Evolutionary conservation across 495 filamentous ascomycete species (phyloP).

Genomic region (Zalerion maritima): DNA sequence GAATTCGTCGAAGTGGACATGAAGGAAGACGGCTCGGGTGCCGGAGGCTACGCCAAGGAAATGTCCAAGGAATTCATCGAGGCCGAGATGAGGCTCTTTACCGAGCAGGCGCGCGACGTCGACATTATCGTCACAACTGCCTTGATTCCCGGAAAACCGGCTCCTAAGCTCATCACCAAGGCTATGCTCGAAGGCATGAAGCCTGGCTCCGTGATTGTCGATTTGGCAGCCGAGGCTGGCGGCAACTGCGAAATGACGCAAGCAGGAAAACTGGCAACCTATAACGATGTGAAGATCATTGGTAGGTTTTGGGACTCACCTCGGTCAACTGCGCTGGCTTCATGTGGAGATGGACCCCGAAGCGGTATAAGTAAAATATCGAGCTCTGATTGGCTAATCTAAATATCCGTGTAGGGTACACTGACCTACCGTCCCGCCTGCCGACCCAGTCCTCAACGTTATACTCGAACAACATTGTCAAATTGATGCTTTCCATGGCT

Average conservation of each 20-base stretch:
- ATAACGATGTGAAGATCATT: conserved; percentile 67
- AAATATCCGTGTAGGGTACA: conserved; percentile 42
- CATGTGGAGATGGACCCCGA: neutral
- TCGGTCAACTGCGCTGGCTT: neutral
- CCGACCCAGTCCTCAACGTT: conserved; percentile 70
- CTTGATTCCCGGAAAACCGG: conserved; percentile 60
- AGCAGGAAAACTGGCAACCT: conserved; percentile 47
- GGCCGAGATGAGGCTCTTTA: conserved; percentile 75
- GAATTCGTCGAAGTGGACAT: conserved; percentile 76
- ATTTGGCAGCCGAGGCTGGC: conserved; percentile 67
- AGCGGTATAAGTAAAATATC: neutral
- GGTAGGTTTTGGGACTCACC: conserved; percentile 27
- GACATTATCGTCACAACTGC: conserved; percentile 80
- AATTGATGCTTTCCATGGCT: conserved; percentile 62
- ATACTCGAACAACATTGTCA: conserved; percentile 79
- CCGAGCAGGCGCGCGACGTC: conserved; percentile 66
- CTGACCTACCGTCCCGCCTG: conserved; percentile 63
- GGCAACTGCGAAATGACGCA: conserved; percentile 68
- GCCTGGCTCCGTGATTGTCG: conserved; percentile 66
- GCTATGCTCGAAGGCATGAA: conserved; percentile 70
- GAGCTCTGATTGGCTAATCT: conserved; percentile 11
- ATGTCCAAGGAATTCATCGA: conserved; percentile 84
- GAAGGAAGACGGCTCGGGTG: conserved; percentile 68
- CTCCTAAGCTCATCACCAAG: conserved; percentile 63
- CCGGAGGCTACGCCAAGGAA: conserved; percentile 71